Percentiles rank a stretch among this genome's conserved stretches.
These are phyloP conservation scores for Trichoderma reesei DNA, from an alignment of 495 filamentous ascomycete species.

Conservation along the genomic window DNA sequence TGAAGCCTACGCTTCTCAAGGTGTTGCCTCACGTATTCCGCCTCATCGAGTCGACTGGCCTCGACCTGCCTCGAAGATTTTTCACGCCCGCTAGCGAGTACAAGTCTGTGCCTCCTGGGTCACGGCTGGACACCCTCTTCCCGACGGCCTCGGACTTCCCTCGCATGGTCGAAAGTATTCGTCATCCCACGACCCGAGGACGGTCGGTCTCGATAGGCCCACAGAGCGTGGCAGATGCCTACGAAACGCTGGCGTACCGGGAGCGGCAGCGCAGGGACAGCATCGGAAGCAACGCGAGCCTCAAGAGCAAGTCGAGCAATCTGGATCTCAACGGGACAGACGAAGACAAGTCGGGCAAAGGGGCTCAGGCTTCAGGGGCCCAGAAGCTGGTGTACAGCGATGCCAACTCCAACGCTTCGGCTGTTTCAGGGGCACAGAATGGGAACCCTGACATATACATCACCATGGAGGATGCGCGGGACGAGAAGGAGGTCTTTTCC, in stretches of 20 bases:
- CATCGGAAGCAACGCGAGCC: conserved; percentile 30
- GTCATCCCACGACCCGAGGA: conserved; percentile 58
- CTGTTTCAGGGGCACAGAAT: conserved; percentile 23
- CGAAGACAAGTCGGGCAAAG: conserved; percentile 17
- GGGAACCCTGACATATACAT: conserved; percentile 13
- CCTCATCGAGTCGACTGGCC: conserved; percentile 65
- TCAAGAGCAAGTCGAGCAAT: conserved; percentile 6
- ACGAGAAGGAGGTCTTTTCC: conserved; percentile 76
- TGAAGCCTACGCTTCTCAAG: conserved; percentile 72
- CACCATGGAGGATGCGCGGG: conserved; percentile 34
- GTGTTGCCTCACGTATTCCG: conserved; percentile 79
- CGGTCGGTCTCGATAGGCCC: conserved; percentile 87
- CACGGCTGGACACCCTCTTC: conserved; percentile 77
- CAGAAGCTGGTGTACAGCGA: conserved; percentile 38
- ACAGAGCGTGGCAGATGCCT: conserved; percentile 91
- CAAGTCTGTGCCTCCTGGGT: conserved; percentile 64
- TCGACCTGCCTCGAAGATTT: conserved; percentile 73
- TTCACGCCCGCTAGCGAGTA: conserved; percentile 89
- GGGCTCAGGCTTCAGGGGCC: conserved; percentile 21
- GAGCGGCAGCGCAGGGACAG: conserved; percentile 75
- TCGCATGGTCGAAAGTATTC: conserved; percentile 63
- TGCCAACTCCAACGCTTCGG: conserved; percentile 48
- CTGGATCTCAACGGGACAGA: conserved; percentile 1
- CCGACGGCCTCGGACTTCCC: conserved; percentile 79
- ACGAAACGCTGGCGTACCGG: conserved; percentile 89